Evolutionary conservation across 1,284 basidiomycete species (phyloP).

Genomic region (Trichosporon sp.): DNA sequence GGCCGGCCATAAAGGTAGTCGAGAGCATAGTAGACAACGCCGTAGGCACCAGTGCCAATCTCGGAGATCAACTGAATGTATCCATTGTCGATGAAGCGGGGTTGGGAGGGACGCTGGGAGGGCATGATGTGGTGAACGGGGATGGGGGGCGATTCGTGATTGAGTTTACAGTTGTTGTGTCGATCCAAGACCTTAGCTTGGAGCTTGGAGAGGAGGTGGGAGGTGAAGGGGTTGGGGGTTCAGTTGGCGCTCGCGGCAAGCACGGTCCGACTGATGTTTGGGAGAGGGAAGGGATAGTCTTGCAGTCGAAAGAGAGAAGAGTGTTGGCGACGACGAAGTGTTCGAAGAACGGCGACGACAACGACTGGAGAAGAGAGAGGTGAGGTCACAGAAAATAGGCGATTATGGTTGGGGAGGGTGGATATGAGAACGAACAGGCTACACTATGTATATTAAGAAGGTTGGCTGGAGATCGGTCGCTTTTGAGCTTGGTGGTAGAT

Average conservation of each 20-base stretch:
- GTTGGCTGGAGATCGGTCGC: neutral
- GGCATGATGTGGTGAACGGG: neutral
- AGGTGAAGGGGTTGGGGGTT: neutral
- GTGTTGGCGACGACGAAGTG: neutral
- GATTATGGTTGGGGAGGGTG: neutral
- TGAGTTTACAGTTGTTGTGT: slow-evolving; percentile 7
- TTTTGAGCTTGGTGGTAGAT: neutral
- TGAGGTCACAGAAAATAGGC: neutral
- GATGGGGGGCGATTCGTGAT: neutral
- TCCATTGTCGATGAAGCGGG: slow-evolving; percentile 63
- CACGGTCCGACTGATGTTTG: neutral
- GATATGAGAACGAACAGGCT: neutral
- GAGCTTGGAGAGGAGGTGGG: neutral
- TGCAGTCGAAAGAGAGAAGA: neutral
- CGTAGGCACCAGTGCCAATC: slow-evolving; percentile 91
- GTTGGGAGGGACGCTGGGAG: slow-evolving; percentile 11
- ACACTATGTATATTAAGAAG: neutral
- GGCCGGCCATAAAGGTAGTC: slow-evolving; percentile 57
- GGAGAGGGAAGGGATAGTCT: neutral
- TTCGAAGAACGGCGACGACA: neutral
- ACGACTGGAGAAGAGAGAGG: neutral
- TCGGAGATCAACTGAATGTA: slow-evolving; percentile 80
- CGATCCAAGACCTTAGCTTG: neutral
- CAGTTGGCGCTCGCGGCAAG: neutral
- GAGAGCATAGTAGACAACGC: slow-evolving; percentile 85